Evolutionary conservation across 1,284 basidiomycete genomes (phyloP), one percentile per base, ranked within the genome.

Genomic region (Tremellales sp.): DNA sequence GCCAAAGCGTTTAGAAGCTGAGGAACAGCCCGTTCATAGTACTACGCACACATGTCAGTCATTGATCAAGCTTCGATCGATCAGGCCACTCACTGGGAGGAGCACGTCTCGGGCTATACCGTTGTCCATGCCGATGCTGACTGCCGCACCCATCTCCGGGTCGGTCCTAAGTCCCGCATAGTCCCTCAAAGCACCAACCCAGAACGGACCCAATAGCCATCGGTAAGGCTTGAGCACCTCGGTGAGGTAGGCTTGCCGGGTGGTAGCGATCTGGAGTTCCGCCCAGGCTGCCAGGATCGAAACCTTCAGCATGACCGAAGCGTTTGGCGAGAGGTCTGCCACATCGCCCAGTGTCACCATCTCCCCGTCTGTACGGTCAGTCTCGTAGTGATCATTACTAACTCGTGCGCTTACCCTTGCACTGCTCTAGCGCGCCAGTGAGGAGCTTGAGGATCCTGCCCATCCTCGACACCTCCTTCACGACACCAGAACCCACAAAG

Each of bases 281-380:
- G 94, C 93, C 94, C 94, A 99, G 0, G 94, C 96, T 1, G 90
- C 86, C 25, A 97, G 78, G 4, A 90, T 89, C 0, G 94, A 92
- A 29, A 97, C 87, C 50, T 91, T 84, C 47, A 98, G 77, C 89
- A 97, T 97, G 33, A 92, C 87, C 0, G 89, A 87, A 3, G 94
- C 94, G 60, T 94, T 96, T 4, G 92, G 88, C 54, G 91, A 89
- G 7, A 97, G 78, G 60, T 93, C 84, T 23, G 83, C 82, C 2
- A 91, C 83, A 54, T 93, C 90, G 15, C 94, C 94, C 12, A 97
- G 80, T 11, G 85, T 85, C 2, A 89, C 75, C 79, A 87, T 89
- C 3, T 85, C 86, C 4, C 86, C 82, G 52, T 87, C 91, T 92
- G 61, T 35, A 25, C 25, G 35, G 24, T 19, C 7, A 19, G 11